Conservation (phyloP, 768 basidiomycete species). For the Roridomyces roridus region DNA sequence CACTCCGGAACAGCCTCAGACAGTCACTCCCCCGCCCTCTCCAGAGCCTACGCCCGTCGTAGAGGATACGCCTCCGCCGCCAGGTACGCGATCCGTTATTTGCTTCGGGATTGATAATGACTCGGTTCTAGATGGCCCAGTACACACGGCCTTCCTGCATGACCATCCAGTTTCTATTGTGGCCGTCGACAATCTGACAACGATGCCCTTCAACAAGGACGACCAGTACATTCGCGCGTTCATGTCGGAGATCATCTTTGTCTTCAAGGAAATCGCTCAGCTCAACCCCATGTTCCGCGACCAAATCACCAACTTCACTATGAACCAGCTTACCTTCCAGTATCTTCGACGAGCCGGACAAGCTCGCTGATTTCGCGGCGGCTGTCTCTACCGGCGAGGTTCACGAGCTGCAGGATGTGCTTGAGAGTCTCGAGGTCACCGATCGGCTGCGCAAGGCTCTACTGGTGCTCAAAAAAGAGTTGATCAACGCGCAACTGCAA, state of each 20-base stretch:
- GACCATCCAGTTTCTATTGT: constrained; percentile 86
- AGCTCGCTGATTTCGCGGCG: constrained; percentile 96
- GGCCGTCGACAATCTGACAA: constrained; percentile 81
- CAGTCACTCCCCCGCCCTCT: constrained; percentile 55
- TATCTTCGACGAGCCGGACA: constrained; percentile 97
- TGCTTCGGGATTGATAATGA: neutral
- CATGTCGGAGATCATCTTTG: constrained; percentile 94
- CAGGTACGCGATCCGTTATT: constrained; percentile 17
- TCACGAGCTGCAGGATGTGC: constrained; percentile 89
- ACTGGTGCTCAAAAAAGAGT: constrained; percentile 94
- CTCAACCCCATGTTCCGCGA: constrained; percentile 97
- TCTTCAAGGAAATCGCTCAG: constrained; percentile 98
- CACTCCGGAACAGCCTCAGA: constrained; percentile 52
- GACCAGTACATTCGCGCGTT: constrained; percentile 95
- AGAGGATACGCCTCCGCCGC: constrained; percentile 21
- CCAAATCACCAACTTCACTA: constrained; percentile 96
- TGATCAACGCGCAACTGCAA: constrained; percentile 96
- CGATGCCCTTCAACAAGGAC: constrained; percentile 88
- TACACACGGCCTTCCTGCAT: constrained; percentile 87
- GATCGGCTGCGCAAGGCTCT: constrained; percentile 91
- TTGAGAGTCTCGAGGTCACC: constrained; percentile 86
- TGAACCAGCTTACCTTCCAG: constrained; percentile 91
- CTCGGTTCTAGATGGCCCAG: constrained; percentile 48
- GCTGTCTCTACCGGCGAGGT: constrained; percentile 95
- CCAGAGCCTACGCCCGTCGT: constrained; percentile 31